Evolutionary conservation across 2,329 filamentous ascomycete genomes (phyloP).

Genomic region (Fonsecaea nubica): DNA sequence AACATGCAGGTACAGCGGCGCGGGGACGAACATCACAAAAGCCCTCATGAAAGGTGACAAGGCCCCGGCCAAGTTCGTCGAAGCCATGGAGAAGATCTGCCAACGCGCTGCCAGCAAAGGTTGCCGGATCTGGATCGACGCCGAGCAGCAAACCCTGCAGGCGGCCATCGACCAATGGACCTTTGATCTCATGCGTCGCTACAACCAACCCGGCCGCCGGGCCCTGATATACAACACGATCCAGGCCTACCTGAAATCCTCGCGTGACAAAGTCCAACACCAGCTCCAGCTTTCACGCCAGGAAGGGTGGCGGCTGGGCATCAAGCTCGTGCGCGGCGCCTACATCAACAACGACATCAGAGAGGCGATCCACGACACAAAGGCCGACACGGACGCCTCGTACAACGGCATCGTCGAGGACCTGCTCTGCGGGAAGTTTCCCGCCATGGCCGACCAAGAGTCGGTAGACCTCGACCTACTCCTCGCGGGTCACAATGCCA

Average conservation of each 20-base stretch:
- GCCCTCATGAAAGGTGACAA: constrained; percentile 49
- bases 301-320: constrained; percentile 58
- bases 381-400: constrained; percentile 56
- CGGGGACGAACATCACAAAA: constrained; percentile 52
- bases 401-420: constrained; percentile 65
- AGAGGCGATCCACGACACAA: constrained; percentile 54
- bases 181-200: constrained; percentile 60
- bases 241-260: constrained; percentile 61
- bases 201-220: constrained; percentile 52
- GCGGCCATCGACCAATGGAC: constrained; percentile 60
- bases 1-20: constrained; percentile 54
- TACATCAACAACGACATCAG: constrained; percentile 59
- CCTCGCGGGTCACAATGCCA: constrained; percentile 66
- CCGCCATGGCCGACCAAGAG: constrained; percentile 46
- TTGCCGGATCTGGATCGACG: constrained; percentile 59
- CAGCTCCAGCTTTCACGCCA: constrained; percentile 55
- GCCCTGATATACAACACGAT: constrained; percentile 59
- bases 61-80: constrained; percentile 51
- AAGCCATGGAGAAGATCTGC: constrained; percentile 54
- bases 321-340: constrained; percentile 62
- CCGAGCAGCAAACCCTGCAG: constrained; percentile 62
- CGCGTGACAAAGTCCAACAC: constrained; percentile 52
- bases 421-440: constrained; percentile 55
- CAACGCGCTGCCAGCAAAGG: constrained; percentile 51
- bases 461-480: constrained; percentile 58